Evolutionary conservation across 352 stramenopile genomes (phyloP), one percentile per base, ranked within the genome.

Genomic region (Phytopythium litorale): DNA sequence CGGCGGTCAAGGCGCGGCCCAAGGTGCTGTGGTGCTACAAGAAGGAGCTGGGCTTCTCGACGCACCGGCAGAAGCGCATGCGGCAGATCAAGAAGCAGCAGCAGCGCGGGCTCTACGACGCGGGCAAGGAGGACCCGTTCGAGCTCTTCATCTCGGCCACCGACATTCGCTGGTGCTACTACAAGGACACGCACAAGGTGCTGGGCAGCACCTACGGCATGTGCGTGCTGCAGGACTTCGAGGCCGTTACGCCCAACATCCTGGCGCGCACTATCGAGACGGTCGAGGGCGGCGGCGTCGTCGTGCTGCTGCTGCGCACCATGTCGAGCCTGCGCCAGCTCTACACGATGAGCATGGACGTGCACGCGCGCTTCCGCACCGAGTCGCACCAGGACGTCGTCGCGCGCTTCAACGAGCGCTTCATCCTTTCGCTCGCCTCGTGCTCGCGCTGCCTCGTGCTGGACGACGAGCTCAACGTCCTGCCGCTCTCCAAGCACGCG

Each of bases 11-110:
- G 66, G 90, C 95, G 33, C 91, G 97, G 19, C 96, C 96, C 15
- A 97, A 94, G 58, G 97, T 99, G 49, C 77, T 99, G 9, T 99
- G 98, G 98, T 99, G 97, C 77, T 99, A 99, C 88, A 99, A 99
- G 73, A 99, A 99, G 69, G 97, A 99, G 78, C 82, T 99, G 52
- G 98, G 97, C 32, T 99, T 99, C 75, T 99, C 95, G 16, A 99
- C 97, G 58, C 97, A 99, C 75, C 92, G 92, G 64, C 91, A 98
- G 73, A 97, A 97, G 71, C 84, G 89, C 71, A 97, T 97, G 87
- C 85, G 88, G 53, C 86, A 98, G 73, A 98, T 98, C 60, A 98
- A 98, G 77, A 97, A 97, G 72, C 79, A 96, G 75, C 91, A 97
- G 72, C 87, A 96, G 70, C 84, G 93, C 48, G 94, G 96, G 0